Percentiles rank a stretch among this genome's conserved stretches.
These are phyloP conservation scores for Trichoderma aggressivum DNA, from an alignment of 2,329 filamentous ascomycete genomes.

Conservation along the genomic window DNA sequence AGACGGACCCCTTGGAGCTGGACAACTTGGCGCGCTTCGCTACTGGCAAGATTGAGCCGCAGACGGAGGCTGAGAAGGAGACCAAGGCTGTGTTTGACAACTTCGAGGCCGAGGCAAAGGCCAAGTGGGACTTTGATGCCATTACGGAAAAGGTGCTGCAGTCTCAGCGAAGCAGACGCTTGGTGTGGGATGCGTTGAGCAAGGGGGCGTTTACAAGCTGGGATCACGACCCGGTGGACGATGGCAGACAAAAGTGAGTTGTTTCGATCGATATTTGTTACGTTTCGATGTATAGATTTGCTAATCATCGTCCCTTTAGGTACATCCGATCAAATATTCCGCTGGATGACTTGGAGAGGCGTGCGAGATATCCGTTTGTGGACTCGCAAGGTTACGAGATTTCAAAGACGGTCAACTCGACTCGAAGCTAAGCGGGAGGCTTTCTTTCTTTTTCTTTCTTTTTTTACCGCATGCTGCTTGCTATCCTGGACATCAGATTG, in stretches of 20 bases:
- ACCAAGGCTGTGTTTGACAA: conserved; percentile 53
- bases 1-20: conserved; percentile 71
- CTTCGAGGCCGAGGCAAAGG: conserved; percentile 70
- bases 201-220: conserved; percentile 74
- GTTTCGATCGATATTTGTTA: not conserved
- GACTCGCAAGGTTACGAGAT: conserved; percentile 53
- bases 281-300: not conserved
- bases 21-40: conserved; percentile 61
- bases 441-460: not conserved
- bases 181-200: conserved; percentile 78
- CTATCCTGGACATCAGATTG: not conserved
- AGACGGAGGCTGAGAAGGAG: conserved; percentile 45
- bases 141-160: conserved; percentile 72
- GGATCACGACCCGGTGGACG: conserved; percentile 77
- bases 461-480: not conserved
- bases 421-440: conserved; percentile 25
- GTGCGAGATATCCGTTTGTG: conserved; percentile 67
- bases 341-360: conserved; percentile 75
- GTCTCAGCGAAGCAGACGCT: conserved; percentile 73
- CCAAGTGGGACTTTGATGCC: conserved; percentile 75
- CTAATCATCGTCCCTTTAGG: conserved; percentile 41
- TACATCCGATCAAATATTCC: conserved; percentile 84
- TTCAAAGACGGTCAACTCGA: conserved; percentile 37
- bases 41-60: conserved; percentile 32
- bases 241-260: conserved; percentile 63